Percentiles rank a stretch among this genome's conserved stretches.
Evolutionary conservation across 179 eudicot genomes (phyloP).

Genomic region (Spinacia oleracea): DNA sequence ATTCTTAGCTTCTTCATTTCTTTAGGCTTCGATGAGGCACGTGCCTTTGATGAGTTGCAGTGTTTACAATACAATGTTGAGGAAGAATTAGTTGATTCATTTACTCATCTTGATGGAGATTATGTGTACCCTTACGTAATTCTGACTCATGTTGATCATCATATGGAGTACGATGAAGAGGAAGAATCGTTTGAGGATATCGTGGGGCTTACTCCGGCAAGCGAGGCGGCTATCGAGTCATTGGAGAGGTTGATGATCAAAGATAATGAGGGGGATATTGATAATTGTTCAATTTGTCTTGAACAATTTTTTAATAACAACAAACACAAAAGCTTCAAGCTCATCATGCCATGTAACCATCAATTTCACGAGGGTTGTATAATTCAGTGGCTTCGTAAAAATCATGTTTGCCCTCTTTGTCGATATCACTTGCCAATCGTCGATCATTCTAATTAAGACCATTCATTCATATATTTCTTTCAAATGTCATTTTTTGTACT

Average conservation of each 20-base stretch:
- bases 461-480: too few relatives aligned
- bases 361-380: constrained; percentile 24
- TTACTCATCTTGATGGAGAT: too few relatives aligned
- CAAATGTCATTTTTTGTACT: too few relatives aligned
- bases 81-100: too few relatives aligned
- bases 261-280: background rate
- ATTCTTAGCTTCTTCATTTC: too few relatives aligned
- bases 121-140: too few relatives aligned
- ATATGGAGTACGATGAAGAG: too few relatives aligned
- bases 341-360: constrained; percentile 25
- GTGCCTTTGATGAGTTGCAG: too few relatives aligned
- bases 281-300: background rate
- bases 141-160: too few relatives aligned
- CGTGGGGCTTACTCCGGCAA: background rate
- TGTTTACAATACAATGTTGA: too few relatives aligned
- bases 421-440: constrained; percentile 15
- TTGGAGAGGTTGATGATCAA: background rate
- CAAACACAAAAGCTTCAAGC: background rate
- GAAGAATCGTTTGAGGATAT: background rate
- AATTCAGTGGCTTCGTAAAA: constrained; percentile 10
- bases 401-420: constrained; percentile 25
- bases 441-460: too few relatives aligned
- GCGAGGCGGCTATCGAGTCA: background rate
- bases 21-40: too few relatives aligned
- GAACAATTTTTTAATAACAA: background rate